These are phyloP conservation scores for Pythium volutum DNA, from an alignment of 352 stramenopile genomes.

Conservation along the genomic window DNA sequence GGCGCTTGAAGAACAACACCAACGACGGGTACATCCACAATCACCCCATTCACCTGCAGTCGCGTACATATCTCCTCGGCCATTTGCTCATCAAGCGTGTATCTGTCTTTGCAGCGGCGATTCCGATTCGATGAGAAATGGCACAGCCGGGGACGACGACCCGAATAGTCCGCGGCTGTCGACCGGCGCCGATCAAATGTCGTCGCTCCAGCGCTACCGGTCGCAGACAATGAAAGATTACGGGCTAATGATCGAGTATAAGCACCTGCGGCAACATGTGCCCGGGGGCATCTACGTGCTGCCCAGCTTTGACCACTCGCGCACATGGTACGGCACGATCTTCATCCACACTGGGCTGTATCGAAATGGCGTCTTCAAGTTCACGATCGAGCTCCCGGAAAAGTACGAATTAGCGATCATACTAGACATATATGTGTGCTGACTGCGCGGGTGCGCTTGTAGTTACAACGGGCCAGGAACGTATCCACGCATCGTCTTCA, in stretches of 20 bases:
- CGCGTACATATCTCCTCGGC: background rate
- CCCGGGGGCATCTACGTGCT: conserved; percentile 95
- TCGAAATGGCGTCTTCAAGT: conserved; percentile 97
- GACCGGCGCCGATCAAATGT: conserved; percentile 56
- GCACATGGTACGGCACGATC: conserved; percentile 94
- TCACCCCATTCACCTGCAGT: background rate
- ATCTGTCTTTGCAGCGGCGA: background rate
- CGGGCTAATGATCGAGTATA: conserved; percentile 97
- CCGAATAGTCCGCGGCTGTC: conserved; percentile 15
- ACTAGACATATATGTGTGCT: background rate
- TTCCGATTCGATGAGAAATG: conserved; percentile 13
- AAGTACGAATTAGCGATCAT: conserved; percentile 29
- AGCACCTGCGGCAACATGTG: conserved; percentile 93
- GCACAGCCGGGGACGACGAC: conserved; percentile 8
- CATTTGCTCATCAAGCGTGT: background rate
- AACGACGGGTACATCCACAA: conserved; percentile 41
- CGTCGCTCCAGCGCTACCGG: conserved; percentile 79
- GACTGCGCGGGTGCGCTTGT: conserved; percentile 3
- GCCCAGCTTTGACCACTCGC: conserved; percentile 90
- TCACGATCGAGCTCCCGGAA: conserved; percentile 85
- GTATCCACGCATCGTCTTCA: conserved; percentile 93
- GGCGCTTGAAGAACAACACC: conserved; percentile 57
- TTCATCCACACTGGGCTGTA: conserved; percentile 95
- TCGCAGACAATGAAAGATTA: conserved; percentile 93
- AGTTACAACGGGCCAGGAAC: conserved; percentile 93